phyloP scores from a whole-genome alignment of 1,284 basidiomycete species.

The Ceratobasidium sp. region DNA sequence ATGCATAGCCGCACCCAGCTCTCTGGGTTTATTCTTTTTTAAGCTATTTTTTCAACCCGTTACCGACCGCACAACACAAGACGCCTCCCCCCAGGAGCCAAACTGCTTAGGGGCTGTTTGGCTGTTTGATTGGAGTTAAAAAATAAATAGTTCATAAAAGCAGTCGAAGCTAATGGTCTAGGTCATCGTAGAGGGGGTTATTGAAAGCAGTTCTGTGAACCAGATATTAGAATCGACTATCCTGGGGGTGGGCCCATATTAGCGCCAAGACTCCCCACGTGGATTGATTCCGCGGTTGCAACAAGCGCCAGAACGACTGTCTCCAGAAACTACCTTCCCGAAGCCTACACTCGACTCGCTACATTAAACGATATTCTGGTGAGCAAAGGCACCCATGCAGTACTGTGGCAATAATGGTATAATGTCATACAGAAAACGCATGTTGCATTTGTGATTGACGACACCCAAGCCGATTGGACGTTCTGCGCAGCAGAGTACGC shows the following conservation, averaged over 20 bases:
- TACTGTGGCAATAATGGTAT: neutral
- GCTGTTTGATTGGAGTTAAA: too few species aligned
- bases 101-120: too few species aligned
- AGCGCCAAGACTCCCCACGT: neutral
- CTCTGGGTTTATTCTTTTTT: too few species aligned
- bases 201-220: too few species aligned
- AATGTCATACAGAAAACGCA: neutral
- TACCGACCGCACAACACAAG: too few species aligned
- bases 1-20: too few species aligned
- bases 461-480: slow-evolving; percentile 6
- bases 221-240: too few species aligned
- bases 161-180: too few species aligned
- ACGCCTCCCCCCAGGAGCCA: too few species aligned
- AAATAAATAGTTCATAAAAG: too few species aligned
- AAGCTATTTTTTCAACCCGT: too few species aligned
- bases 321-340: slow-evolving; percentile 5
- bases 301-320: slow-evolving; percentile 6
- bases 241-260: neutral
- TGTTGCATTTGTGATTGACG: neutral
- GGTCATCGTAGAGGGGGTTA: too few species aligned
- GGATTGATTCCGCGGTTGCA: neutral
- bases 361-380: neutral
- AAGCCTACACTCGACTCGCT: neutral
- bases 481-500: slow-evolving; percentile 2
- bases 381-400: neutral